A percentile compares a stretch with the other conserved stretches of the same genome.
Conservation (phyloP, 2,329 filamentous ascomycete genomes). For the Colletotrichum sp. region DNA sequence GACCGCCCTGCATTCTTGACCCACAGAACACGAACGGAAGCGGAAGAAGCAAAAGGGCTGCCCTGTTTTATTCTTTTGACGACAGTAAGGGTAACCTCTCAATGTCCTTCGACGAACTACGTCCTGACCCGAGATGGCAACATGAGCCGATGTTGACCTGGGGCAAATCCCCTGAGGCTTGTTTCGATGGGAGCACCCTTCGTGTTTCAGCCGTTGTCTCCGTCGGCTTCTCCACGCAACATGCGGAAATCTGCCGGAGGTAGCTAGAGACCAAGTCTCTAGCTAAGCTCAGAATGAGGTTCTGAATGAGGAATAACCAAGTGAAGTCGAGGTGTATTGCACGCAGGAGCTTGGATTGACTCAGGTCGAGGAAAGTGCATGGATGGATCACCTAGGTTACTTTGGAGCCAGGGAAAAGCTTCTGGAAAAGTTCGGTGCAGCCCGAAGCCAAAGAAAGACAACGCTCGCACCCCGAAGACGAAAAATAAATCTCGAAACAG, state of each 20-base stretch:
- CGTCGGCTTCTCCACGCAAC: not conserved
- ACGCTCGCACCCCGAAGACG: not conserved
- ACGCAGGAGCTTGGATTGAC: not conserved
- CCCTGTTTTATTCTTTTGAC: not conserved
- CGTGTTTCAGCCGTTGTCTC: not conserved
- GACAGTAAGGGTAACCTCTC: not conserved
- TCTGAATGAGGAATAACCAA: not conserved
- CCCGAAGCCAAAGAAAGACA: not conserved
- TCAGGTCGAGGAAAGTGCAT: not conserved
- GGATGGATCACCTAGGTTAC: not conserved
- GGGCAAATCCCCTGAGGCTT: not conserved
- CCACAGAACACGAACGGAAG: not conserved
- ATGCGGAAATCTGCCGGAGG: not conserved
- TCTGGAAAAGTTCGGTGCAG: not conserved
- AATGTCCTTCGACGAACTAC: not conserved
- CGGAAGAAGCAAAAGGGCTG: not conserved
- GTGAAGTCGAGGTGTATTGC: not conserved
- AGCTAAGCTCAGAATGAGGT: not conserved
- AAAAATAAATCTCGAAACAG: conserved; percentile 11
- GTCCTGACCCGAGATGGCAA: not conserved
- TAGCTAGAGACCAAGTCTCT: not conserved
- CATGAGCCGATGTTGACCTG: not conserved
- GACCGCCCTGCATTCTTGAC: not conserved
- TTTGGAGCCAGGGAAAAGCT: not conserved
- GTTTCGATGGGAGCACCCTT: not conserved